phyloP scores from a whole-genome alignment of 2,329 filamentous ascomycete species.

The Aspergillus novofumigatus region DNA sequence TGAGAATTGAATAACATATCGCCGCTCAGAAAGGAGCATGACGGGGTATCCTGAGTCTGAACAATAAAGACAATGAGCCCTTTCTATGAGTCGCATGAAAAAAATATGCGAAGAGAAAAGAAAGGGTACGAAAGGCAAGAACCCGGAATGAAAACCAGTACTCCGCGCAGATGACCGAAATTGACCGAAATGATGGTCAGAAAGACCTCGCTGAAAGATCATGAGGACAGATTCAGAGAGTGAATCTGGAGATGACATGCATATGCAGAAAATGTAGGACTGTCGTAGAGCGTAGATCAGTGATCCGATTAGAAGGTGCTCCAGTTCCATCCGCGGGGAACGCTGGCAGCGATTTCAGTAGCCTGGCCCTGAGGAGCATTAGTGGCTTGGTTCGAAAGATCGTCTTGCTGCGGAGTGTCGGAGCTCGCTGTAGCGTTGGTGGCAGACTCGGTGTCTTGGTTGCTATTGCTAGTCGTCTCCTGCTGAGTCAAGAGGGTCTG shows the following conservation, averaged over 20 bases:
- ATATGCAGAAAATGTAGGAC: background rate
- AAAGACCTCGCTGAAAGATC: constrained; percentile 4
- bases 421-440: constrained; percentile 19
- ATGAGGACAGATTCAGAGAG: constrained; percentile 5
- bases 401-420: constrained; percentile 18
- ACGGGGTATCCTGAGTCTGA: constrained; percentile 34
- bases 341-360: constrained; percentile 49
- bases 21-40: constrained; percentile 24
- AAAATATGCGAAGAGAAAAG: constrained; percentile 6
- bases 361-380: constrained; percentile 24
- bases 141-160: constrained; percentile 5
- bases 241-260: background rate
- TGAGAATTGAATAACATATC: constrained; percentile 17
- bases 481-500: constrained; percentile 32
- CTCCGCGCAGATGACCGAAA: constrained; percentile 16
- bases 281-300: background rate
- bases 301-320: constrained; percentile 52
- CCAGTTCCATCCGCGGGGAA: constrained; percentile 59
- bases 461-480: constrained; percentile 18
- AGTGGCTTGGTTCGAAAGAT: constrained; percentile 18
- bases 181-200: constrained; percentile 6
- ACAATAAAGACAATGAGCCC: constrained; percentile 14
- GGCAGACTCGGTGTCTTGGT: constrained; percentile 12
- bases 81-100: constrained; percentile 10
- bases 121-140: constrained; percentile 5